Base-by-base conservation (phyloP, 2,329 filamentous ascomycete species). In the Botrytis paeoniae region DNA sequence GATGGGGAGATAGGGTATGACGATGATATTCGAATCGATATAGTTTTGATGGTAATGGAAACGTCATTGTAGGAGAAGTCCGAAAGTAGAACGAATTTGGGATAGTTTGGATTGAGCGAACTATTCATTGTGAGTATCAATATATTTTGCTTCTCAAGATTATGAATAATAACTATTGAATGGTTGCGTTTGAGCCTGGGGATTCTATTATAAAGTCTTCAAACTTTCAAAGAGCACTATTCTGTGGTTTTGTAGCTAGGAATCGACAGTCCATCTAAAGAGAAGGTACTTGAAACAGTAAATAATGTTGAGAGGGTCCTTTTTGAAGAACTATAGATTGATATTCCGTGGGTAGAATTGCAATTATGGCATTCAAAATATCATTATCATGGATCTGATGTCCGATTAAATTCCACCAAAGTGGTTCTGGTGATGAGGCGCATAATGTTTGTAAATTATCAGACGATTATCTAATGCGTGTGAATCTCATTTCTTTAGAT, bases 101-200 rank as follows among this genome's bases (percentile, higher is more conserved):
- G 25, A 54, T n/a, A 16, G 5, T n/a, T n/a, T 54, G 0, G 12
- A 6, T n/a, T n/a, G 48, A 7, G 25, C 12, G 4, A 6, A n/a
- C 12, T 1, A 7, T 54, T 54, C 25, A 1, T 54, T n/a, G 48
- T 51, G 7, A 3, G 4, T 1, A 8, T 16, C 25, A 16, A n/a
- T n/a, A 16, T 0, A 14, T n/a, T n/a, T n/a, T 16, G 4, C 1
- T n/a, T 54, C 12, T 6, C 25, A n/a, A 16, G 5, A 16, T 4
- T 25, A n/a, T 54, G 48, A 3, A n/a, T 7, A 2, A n/a, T 4
- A n/a, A 54, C 0, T 4, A 16, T 7, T 7, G 12, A 1, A 3
- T 0, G 12, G 0, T n/a, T 16, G 2, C 2, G 3, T 16, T n/a
- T 16, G 5, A 16, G 0, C 3, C 12, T n/a, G 2, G 12, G 12